A percentile compares a stretch with the other conserved stretches of the same genome.
Evolutionary conservation across 2,329 filamentous ascomycete species (phyloP).

Genomic region (Aspergillus pseudotamarii): DNA sequence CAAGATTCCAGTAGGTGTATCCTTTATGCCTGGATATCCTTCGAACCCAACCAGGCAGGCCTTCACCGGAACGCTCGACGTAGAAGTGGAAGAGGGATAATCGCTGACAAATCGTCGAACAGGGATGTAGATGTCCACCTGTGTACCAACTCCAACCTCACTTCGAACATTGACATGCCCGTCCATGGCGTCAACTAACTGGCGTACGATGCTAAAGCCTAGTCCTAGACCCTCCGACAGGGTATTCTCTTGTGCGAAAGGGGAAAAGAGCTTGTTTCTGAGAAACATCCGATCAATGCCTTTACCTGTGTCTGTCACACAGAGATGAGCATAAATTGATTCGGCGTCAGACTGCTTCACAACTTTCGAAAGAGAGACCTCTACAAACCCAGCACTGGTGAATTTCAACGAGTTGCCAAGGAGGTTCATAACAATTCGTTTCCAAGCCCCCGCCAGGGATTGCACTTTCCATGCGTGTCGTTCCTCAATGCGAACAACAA

Average conservation of each 20-base stretch:
- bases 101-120: constrained; percentile 14
- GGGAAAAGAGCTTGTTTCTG: constrained; percentile 60
- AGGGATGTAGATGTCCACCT: constrained; percentile 34
- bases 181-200: constrained; percentile 60
- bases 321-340: constrained; percentile 35
- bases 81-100: constrained; percentile 23
- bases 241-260: constrained; percentile 65
- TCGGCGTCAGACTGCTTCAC: constrained; percentile 14
- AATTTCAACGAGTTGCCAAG: constrained; percentile 43
- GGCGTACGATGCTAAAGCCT: constrained; percentile 63
- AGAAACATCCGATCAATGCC: constrained; percentile 66
- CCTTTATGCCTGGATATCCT: constrained; percentile 24
- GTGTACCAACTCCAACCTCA: constrained; percentile 30
- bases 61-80: not conserved
- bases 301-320: constrained; percentile 63
- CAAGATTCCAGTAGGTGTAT: constrained; percentile 25
- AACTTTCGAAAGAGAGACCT: constrained; percentile 29
- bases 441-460: constrained; percentile 33
- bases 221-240: constrained; percentile 64
- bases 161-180: constrained; percentile 60
- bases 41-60: constrained; percentile 33
- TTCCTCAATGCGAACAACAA: constrained; percentile 34
- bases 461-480: constrained; percentile 31
- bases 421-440: constrained; percentile 42
- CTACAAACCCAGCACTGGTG: constrained; percentile 35